Percentiles rank a stretch among this genome's conserved stretches.
Conservation (phyloP, 306 rosid species). For the Nissolia schottii region DNA sequence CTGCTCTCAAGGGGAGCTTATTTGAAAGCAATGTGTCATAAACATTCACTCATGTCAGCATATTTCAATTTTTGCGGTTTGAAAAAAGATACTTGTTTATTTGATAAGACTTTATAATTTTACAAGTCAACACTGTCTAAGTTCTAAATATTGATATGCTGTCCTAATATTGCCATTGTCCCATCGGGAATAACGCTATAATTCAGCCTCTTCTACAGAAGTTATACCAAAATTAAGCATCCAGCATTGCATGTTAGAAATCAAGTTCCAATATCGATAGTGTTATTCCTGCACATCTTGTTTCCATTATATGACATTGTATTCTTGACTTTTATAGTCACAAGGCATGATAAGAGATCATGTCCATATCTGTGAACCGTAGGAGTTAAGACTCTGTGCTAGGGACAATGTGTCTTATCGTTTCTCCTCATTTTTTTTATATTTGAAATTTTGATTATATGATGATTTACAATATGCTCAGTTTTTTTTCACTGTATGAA, state of each 20-base stretch:
- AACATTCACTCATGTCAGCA: background rate
- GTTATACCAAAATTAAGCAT: background rate
- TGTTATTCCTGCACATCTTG: background rate
- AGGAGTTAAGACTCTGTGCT: background rate
- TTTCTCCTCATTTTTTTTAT: background rate
- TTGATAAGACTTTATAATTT: background rate
- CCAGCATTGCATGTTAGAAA: background rate
- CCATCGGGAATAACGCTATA: background rate
- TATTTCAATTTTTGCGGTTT: background rate
- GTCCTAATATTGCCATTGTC: background rate
- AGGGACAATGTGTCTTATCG: background rate
- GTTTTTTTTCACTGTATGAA: background rate
- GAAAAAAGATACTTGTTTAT: background rate
- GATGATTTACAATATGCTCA: background rate
- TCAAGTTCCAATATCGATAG: background rate
- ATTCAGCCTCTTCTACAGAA: background rate
- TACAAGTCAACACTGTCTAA: background rate
- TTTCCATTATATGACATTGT: background rate
- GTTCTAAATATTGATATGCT: slow-evolving; percentile 4
- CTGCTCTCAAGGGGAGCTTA: background rate
- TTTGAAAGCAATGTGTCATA: background rate
- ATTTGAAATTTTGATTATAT: background rate
- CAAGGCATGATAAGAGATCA: background rate
- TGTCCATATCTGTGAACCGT: background rate
- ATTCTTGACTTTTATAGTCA: background rate